These are phyloP conservation scores for Francoa sonchifolia DNA, from an alignment of 441 rosid genomes.

Conservation along the genomic window DNA sequence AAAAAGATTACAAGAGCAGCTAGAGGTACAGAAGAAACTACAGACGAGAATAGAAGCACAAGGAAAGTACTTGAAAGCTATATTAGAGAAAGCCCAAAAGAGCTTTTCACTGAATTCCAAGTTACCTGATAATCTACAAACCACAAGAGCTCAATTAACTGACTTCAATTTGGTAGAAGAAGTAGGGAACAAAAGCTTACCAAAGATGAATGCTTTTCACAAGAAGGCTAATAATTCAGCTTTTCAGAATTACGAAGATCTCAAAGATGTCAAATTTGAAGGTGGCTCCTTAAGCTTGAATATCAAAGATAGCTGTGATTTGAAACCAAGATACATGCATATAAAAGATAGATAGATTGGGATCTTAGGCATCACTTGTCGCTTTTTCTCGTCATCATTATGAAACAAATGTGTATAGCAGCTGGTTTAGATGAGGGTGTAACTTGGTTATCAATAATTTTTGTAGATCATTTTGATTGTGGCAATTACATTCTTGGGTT, in stretches of 20 bases:
- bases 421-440: too few species aligned
- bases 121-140: slow-evolving; percentile 15
- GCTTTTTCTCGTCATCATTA: too few species aligned
- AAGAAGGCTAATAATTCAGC: slow-evolving; percentile 11
- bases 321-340: too few species aligned
- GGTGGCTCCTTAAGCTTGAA: slow-evolving; percentile 47
- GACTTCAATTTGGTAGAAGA: slow-evolving; percentile 30
- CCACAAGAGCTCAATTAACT: slow-evolving; percentile 22
- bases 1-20: slow-evolving; percentile 47
- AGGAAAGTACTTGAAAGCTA: slow-evolving; percentile 47
- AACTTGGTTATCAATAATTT: too few species aligned
- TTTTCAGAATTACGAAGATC: slow-evolving; percentile 13
- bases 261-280: slow-evolving; percentile 21
- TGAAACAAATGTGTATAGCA: too few species aligned
- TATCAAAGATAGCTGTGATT: slow-evolving; percentile 30
- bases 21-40: slow-evolving; percentile 60
- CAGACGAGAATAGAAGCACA: slow-evolving; percentile 65
- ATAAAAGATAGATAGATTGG: too few species aligned
- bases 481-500: too few species aligned
- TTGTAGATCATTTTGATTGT: too few species aligned
- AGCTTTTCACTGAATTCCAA: slow-evolving; percentile 24
- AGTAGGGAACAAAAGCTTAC: slow-evolving; percentile 10
- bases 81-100: slow-evolving; percentile 56
- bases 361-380: too few species aligned
- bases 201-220: slow-evolving; percentile 10